These are phyloP conservation scores for Lotmaria passim DNA, from an alignment of 208 protist genomes.

Conservation along the genomic window DNA sequence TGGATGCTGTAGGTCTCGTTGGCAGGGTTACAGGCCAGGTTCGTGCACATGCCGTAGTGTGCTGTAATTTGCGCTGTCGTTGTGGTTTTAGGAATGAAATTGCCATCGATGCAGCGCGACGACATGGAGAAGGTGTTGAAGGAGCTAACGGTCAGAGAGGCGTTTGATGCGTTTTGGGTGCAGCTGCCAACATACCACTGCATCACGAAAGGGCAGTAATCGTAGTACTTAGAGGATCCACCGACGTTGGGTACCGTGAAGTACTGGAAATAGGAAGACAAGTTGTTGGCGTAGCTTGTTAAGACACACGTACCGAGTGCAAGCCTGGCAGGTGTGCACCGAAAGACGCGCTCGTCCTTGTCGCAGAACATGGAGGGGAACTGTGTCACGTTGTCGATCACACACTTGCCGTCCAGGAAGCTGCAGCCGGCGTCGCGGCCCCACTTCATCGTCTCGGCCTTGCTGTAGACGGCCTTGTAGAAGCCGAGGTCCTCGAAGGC, in stretches of 20 bases:
- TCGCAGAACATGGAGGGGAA: conserved; percentile 64
- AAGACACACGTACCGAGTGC: conserved; percentile 40
- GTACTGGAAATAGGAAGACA: conserved; percentile 56
- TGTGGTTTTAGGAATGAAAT: neutral
- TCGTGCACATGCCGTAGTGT: conserved; percentile 1
- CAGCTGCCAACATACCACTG: conserved; percentile 25
- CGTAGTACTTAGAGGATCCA: conserved; percentile 35
- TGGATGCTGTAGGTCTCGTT: neutral
- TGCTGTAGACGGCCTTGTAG: conserved; percentile 74
- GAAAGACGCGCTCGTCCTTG: neutral
- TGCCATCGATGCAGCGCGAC: conserved; percentile 22
- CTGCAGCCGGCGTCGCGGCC: conserved; percentile 64
- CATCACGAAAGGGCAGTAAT: conserved; percentile 61
- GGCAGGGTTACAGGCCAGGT: neutral
- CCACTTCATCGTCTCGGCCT: conserved; percentile 75
- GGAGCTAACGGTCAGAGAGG: neutral
- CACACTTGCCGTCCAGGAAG: conserved; percentile 53
- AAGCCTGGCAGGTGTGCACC: conserved; percentile 43
- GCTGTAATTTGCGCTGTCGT: neutral
- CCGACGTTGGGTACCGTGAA: conserved; percentile 28
- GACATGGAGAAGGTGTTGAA: conserved; percentile 17
- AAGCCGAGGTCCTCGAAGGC: conserved; percentile 80
- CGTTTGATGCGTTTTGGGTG: neutral
- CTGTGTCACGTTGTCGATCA: conserved; percentile 35
- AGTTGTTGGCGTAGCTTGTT: neutral